Evolutionary conservation across 2,329 filamentous ascomycete species (phyloP), one percentile per base, ranked within the genome.

Genomic region (Botrytis sinoallii): DNA sequence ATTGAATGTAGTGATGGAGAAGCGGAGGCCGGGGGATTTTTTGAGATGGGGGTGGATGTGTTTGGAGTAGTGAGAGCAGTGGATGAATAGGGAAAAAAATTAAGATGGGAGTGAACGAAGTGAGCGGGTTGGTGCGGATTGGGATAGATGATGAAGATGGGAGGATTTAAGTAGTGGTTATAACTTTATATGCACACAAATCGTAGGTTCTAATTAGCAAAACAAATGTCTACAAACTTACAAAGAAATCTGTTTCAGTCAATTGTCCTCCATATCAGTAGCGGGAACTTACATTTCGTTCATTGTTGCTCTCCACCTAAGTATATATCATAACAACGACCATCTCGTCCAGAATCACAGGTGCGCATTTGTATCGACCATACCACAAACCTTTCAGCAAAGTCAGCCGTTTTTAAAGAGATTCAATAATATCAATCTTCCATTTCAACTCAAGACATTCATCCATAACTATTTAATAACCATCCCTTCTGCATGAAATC

Each of bases 21-120:
- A 8, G 48, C 32, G 32, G 32, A 32, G 32, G 32, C 32, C 32
- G 25, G 48, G 48, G 25, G 4, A 4, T 9, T n/a, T n/a, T n/a
- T 52, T 6, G 25, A n/a, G 48, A n/a, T 25, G 12, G 42, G 16
- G 14, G 42, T 0, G 0, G 3, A 29, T 18, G 1, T 9, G 6
- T 7, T 29, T 3, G 3, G 7, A 29, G n/a, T 7, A 4, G 7
- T 32, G n/a, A 16, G 14, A 29, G 16, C 18, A 55, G 6, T 0
- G 48, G 4, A 14, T 7, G 4, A 16, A 29, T 29, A 18, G 52
- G 16, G 16, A 18, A 55, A 18, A 2, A 4, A 16, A n/a, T 6
- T 6, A 29, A 5, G 48, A 25, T n/a, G 52, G n/a, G 48, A n/a
- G 25, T 20, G 44, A 46, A 44, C 3, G 16, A 25, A 25, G 22